A percentile compares a stretch with the other conserved stretches of the same genome.
phyloP scores from a whole-genome alignment of 257 asterid genomes.

The Solanum sejunctum region DNA sequence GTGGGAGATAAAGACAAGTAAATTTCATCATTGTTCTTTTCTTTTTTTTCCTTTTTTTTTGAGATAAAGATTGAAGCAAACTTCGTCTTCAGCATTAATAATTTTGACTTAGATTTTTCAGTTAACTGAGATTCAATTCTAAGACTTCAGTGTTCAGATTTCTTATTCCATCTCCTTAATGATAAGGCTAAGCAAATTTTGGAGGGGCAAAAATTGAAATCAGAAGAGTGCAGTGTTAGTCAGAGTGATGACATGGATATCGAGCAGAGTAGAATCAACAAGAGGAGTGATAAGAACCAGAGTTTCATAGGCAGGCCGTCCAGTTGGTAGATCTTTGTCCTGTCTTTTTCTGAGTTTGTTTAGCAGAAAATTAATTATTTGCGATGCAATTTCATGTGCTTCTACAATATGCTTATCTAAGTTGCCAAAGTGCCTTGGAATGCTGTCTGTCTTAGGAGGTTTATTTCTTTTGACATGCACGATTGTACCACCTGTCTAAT shows the following conservation, averaged over 20 bases:
- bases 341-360: background rate
- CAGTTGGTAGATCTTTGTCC: slow-evolving; percentile 38
- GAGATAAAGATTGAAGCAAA: background rate
- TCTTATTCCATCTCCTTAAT: background rate
- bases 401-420: background rate
- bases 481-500: background rate
- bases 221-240: slow-evolving; percentile 8
- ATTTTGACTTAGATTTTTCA: background rate
- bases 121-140: background rate
- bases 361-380: background rate
- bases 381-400: background rate
- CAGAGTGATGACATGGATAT: slow-evolving; percentile 38
- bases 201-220: slow-evolving; percentile 20
- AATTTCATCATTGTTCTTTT: background rate
- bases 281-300: slow-evolving; percentile 22
- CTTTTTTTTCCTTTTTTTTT: background rate
- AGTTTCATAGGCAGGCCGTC: slow-evolving; percentile 54
- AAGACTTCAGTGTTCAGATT: background rate
- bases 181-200: slow-evolving; percentile 19
- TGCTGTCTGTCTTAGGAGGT: background rate
- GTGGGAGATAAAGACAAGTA: background rate
- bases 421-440: background rate
- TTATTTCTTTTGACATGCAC: background rate
- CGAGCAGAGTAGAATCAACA: slow-evolving; percentile 32
- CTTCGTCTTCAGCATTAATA: background rate